phyloP scores from a whole-genome alignment of 2,329 filamentous ascomycete genomes.

The Escovopsis sp. region DNA sequence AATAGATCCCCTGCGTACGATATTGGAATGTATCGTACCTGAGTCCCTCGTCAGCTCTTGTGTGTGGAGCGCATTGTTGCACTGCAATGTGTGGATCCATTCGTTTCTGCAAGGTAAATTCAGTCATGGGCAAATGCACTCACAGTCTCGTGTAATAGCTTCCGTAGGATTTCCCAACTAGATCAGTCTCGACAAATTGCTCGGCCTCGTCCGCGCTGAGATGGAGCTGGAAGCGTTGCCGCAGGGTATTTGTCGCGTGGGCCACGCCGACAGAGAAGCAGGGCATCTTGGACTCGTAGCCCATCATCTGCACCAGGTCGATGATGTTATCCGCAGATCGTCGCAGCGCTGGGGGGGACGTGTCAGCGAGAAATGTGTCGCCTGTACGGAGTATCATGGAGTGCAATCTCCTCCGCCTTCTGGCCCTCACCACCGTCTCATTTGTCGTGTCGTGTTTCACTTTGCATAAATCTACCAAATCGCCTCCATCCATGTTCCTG shows the following conservation, averaged over 20 bases:
- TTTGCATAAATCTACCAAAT: too few relatives aligned
- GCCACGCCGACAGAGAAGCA: slow-evolving; percentile 63
- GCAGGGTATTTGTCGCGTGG: slow-evolving; percentile 52
- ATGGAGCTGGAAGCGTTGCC: slow-evolving; percentile 67
- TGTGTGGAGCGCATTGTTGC: too few relatives aligned
- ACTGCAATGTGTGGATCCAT: too few relatives aligned
- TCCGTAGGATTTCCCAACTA: slow-evolving; percentile 66
- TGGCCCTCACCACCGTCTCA: too few relatives aligned
- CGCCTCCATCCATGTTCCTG: too few relatives aligned
- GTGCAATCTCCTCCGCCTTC: too few relatives aligned
- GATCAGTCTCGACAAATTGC: slow-evolving; percentile 62
- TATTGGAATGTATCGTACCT: slow-evolving; percentile 82
- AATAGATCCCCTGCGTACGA: slow-evolving; percentile 77
- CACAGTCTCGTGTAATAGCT: slow-evolving; percentile 79
- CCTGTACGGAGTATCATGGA: too few relatives aligned
- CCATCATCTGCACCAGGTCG: slow-evolving; percentile 74
- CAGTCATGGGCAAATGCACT: slow-evolving; percentile 21
- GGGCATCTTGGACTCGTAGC: slow-evolving; percentile 67
- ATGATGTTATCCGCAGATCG: slow-evolving; percentile 68
- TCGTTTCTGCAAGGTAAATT: not conserved
- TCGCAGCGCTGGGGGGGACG: slow-evolving; percentile 61
- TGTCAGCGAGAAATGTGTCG: too few relatives aligned
- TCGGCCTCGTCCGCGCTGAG: slow-evolving; percentile 71
- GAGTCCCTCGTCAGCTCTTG: slow-evolving; percentile 3
- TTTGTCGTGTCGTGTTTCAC: too few relatives aligned